Evolutionary conservation across 371 early-diverging fungal species (phyloP), one percentile per base, ranked within the genome.

Genomic region (Rhizomucor pusillus): DNA sequence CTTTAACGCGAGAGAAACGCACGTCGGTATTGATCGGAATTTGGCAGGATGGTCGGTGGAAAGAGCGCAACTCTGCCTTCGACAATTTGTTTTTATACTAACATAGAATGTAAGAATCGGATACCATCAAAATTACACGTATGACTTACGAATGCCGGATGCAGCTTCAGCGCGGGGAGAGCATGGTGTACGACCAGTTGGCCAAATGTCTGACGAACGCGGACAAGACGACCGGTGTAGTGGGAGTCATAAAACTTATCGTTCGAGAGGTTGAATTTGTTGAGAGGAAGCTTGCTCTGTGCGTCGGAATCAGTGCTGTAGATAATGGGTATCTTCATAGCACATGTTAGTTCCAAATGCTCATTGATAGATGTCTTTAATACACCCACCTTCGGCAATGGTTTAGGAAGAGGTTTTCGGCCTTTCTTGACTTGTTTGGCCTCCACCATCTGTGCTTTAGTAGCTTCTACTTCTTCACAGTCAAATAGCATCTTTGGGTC

Each of bases 251-350:
- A 99, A 56, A 83, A 89, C 23, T 89, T 86, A 77, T 99, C 99
- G 69, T 97, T 93, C 0, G 98, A 96, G 23, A 99, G 66, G 69
- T 99, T 99, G 73, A 94, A 97, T 33, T 88, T 84, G 62, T 94
- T 95, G 36, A 87, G 63, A 24, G 75, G 78, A 16, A 81, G 61
- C 46, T 84, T 81, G 60, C 73, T 72, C 45, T 76, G 72, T 3
- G 76, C 73, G 51, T 78, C 82, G 0, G 65, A 71, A 34, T 79
- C 81, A 0, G 75, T 75, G 12, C 73, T 64, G 57, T 63, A 71
- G 40, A 75, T 69, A 50, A 71, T 69, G 20, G 65, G 65, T 19
- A 65, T 60, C 63, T 63, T 49, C 22, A 22, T 1, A 12, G 3
- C 33, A 3, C 0, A 22, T 33, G 41, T 24, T 22, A 16, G 14